Conservation (phyloP, 805 yeast species). For the Metschnikowia lachancei region DNA sequence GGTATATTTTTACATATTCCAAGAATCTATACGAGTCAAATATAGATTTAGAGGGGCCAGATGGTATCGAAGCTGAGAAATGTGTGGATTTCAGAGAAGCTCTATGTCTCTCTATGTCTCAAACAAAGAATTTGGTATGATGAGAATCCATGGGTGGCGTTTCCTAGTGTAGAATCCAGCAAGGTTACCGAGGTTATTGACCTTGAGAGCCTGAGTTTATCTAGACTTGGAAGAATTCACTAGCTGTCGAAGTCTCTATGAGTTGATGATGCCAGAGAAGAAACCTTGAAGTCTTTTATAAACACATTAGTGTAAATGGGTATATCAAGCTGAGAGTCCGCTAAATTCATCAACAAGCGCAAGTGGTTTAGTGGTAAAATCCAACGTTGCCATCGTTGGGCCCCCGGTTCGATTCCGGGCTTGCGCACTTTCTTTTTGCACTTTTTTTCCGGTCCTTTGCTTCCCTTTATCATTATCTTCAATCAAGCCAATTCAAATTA, state of each 20-base stretch:
- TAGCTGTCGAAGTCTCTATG: constrained; percentile 38
- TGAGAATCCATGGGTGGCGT: constrained; percentile 58
- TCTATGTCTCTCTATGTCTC: too few species aligned
- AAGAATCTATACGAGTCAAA: too few species aligned
- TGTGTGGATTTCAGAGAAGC: too few species aligned
- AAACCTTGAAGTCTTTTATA: constrained; percentile 43
- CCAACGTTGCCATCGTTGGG: constrained; percentile 19
- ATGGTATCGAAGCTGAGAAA: too few species aligned
- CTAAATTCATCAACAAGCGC: too few species aligned
- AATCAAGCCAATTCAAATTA: too few species aligned
- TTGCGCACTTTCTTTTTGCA: constrained; percentile 17
- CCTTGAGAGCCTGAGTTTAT: constrained; percentile 44
- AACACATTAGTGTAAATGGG: too few species aligned
- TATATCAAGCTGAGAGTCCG: too few species aligned
- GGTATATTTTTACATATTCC: too few species aligned
- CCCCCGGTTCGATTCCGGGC: constrained; percentile 24
- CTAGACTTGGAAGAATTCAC: constrained; percentile 32
- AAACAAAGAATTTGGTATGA: constrained; percentile 90
- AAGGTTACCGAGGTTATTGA: constrained; percentile 16
- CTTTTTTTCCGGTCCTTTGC: too few species aligned
- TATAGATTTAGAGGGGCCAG: too few species aligned
- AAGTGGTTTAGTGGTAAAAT: constrained; percentile 20
- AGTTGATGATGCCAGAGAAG: constrained; percentile 27
- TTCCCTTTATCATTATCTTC: too few species aligned
- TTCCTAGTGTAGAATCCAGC: constrained; percentile 45